Percentiles rank a stretch among this genome's conserved stretches.
phyloP scores from a whole-genome alignment of 1,139 yeast species.

The Candida pseudocylindracea region DNA sequence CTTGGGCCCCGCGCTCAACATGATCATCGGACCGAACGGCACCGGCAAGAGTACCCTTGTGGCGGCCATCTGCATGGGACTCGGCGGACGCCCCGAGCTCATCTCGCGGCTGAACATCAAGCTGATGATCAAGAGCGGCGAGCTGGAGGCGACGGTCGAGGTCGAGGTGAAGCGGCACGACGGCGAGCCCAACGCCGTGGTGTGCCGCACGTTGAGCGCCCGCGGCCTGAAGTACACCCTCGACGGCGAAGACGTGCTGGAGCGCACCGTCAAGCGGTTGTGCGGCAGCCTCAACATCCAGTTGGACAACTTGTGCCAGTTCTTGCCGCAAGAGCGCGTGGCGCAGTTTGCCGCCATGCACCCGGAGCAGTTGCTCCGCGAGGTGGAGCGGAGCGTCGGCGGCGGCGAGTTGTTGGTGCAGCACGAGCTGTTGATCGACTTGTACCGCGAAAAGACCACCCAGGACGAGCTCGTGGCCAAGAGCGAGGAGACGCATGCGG shows the following conservation, averaged over 20 bases:
- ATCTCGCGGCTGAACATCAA: conserved; percentile 60
- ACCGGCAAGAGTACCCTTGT: conserved; percentile 90
- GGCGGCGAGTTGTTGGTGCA: conserved; percentile 28
- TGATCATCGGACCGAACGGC: conserved; percentile 96
- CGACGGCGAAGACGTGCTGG: conserved; percentile 20
- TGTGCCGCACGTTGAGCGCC: conserved; percentile 16
- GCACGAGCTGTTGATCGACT: conserved; percentile 32
- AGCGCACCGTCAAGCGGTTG: conserved; percentile 19
- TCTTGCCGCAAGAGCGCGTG: conserved; percentile 87
- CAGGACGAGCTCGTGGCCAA: conserved; percentile 8
- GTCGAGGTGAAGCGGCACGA: conserved; percentile 32
- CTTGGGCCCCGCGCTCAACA: conserved; percentile 66
- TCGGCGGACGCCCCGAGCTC: conserved; percentile 61
- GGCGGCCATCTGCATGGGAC: conserved; percentile 80
- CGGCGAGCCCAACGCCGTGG: conserved; percentile 9
- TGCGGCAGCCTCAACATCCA: conserved; percentile 47
- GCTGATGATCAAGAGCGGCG: conserved; percentile 65
- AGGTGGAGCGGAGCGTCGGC: conserved; percentile 69
- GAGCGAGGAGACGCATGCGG: conserved; percentile 8
- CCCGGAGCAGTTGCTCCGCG: conserved; percentile 51
- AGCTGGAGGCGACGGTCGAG: conserved; percentile 30
- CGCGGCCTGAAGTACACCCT: conserved; percentile 28
- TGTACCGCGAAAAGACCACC: conserved; percentile 12
- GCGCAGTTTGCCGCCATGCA: conserved; percentile 76
- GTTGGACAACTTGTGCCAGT: conserved; percentile 80